Evolutionary conservation across 805 yeast genomes (phyloP), one percentile per base, ranked within the genome.

Genomic region (Candida nanaspora): DNA sequence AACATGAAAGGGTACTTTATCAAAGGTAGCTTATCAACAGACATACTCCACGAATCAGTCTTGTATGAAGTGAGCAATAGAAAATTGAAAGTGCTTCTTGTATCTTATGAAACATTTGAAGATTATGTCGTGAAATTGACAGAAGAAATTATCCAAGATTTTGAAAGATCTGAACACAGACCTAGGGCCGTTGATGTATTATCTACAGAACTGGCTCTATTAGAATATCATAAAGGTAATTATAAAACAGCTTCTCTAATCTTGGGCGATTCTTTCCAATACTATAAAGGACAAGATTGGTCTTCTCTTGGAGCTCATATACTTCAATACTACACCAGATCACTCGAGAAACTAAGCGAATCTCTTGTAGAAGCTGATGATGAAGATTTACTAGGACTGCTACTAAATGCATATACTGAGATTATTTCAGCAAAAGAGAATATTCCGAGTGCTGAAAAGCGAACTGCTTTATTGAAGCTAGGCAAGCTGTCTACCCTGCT

Each of bases 281-380:
- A 77, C 41, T 88, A 84, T 52, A 70, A 74, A 7, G 61, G 69
- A 16, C 76, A 80, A 36, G 86, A 88, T 1, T 89, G 97, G 97
- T 74, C 74, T 38, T 59, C 65, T 35, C 76, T 87, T 53, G 85
- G 94, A 1, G 70, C 77, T 6, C 61, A 72, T n/a, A 60, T 91
- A 15, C 66, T 86, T 30, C 78, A 76, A 48, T 65, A 80, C 1
- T 87, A 81, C 53, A 70, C 85, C 23, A 77, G 78, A 31, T 86
- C 95, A 50, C 66, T 88, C 29, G 46, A 23, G 47, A 29, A 20
- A 16, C 8, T 36, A 5, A 28, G 25, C 3, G 33, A 16, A 4
- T 5, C 6, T 13, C n/a, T 8, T 28, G 33, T 20, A 20, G 4
- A 20, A 5, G 6, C 11, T 2, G 8, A 4, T 13, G 10, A 9